Percentiles rank a stretch among this genome's conserved stretches.
Evolutionary conservation across 2,329 filamentous ascomycete species (phyloP).

Genomic region (Phialophora macrospora): DNA sequence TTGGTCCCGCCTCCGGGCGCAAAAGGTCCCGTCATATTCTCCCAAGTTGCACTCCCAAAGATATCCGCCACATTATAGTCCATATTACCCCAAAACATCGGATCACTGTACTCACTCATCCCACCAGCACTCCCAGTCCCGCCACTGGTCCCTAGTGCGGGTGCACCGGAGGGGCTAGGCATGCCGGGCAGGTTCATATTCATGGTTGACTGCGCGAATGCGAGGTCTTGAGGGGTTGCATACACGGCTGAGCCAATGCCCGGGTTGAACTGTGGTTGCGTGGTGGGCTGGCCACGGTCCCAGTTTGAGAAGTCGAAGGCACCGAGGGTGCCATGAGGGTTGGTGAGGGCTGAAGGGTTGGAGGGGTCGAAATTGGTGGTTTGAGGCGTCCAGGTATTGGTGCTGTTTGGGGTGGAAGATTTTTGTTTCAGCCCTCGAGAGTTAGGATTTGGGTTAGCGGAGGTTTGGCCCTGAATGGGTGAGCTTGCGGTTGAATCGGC

Average conservation of each 20-base stretch:
- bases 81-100: constrained; percentile 39
- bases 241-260: constrained; percentile 35
- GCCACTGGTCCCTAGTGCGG: constrained; percentile 3
- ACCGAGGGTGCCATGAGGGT: constrained; percentile 15
- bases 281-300: constrained; percentile 35
- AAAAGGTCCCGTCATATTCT: constrained; percentile 39
- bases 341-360: constrained; percentile 27
- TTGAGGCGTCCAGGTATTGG: constrained; percentile 30
- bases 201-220: constrained; percentile 37
- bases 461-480: constrained; percentile 25
- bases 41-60: constrained; percentile 39
- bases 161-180: neutral
- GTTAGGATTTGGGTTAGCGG: constrained; percentile 7
- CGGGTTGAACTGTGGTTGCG: constrained; percentile 29
- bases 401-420: constrained; percentile 27
- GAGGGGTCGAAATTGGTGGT: constrained; percentile 26
- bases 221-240: constrained; percentile 36
- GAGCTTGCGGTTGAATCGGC: constrained; percentile 29
- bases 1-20: constrained; percentile 29
- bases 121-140: constrained; percentile 17
- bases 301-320: constrained; percentile 34
- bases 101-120: constrained; percentile 36
- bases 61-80: constrained; percentile 39
- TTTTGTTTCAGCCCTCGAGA: constrained; percentile 16
- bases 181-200: constrained; percentile 29